Base-by-base conservation (phyloP, 306 rosid species). In the Inga oerstediana region DNA sequence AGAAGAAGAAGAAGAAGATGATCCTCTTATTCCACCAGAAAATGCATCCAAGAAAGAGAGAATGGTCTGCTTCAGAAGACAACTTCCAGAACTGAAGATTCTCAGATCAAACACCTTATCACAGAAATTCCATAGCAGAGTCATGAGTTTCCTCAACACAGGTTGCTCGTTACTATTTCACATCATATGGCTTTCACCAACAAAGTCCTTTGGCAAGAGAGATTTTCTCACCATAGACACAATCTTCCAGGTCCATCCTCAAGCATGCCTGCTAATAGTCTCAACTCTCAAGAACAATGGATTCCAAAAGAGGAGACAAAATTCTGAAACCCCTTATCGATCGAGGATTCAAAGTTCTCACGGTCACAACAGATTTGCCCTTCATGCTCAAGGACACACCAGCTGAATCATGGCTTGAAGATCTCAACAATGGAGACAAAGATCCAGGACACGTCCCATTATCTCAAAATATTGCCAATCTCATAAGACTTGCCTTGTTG, bases 401-500 rank as follows among this genome's bases (percentile, higher is more conserved):
- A 4, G 93, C 86, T 0, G 86, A 88, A 76, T 71, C 86, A 43
- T 93, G 93, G 95, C 82, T 91, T 35, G 69, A 81, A 81, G 68
- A 65, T 37, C 22, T 74, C 16, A 74, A 81, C 0, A 75, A 41
- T 22, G 80, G 84, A 22, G 48, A 5, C 69, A 88, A 37, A 68
- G 97, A 93, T 77, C 97, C 93, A 3, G 97, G 97, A 22, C 80
- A 61, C 48, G 89, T 91, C 70, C 90, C 93, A 34, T 78, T 89
- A 65, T 88, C 92, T 20, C 93, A 87, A 73, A 93, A 93, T 46
- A 82, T 89, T 51, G 87, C 97, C 19, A 93, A 93, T 85, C 44
- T 91, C 56, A 70, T 91, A 24, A 88, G 97, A 81, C 86, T 91
- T 1, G 90, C 87, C 16, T 75, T 86, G 67, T 27, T 93, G 35